These are phyloP conservation scores for Trametes cubensis DNA, from an alignment of 768 basidiomycete species.

Conservation along the genomic window DNA sequence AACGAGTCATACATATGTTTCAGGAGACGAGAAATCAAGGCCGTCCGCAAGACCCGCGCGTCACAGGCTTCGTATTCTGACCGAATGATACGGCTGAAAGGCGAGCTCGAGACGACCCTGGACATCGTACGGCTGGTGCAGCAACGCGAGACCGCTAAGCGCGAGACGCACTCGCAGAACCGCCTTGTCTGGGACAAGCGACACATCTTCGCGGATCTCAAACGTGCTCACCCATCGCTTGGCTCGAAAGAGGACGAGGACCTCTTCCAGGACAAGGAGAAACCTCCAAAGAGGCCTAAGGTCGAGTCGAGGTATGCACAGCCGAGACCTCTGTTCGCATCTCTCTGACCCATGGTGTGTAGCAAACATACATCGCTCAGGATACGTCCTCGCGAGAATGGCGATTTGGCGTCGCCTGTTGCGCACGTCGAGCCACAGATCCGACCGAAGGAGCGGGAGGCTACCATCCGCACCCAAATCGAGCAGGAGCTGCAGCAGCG, in stretches of 20 bases:
- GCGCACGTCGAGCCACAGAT: constrained; percentile 54
- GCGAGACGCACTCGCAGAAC: constrained; percentile 58
- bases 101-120: constrained; percentile 71
- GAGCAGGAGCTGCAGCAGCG: constrained; percentile 58
- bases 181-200: constrained; percentile 80
- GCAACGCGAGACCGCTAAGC: constrained; percentile 76
- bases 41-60: constrained; percentile 90
- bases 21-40: constrained; percentile 91
- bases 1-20: constrained; percentile 98
- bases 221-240: constrained; percentile 68
- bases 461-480: constrained; percentile 60
- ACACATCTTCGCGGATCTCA: constrained; percentile 73
- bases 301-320: constrained; percentile 28
- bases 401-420: constrained; percentile 41
- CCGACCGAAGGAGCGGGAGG: constrained; percentile 67
- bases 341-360: neutral
- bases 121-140: constrained; percentile 73
- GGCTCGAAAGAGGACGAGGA: constrained; percentile 72
- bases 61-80: constrained; percentile 89
- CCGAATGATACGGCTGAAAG: constrained; percentile 78
- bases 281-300: constrained; percentile 61
- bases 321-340: constrained; percentile 11
- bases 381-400: constrained; percentile 51
- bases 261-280: constrained; percentile 71
- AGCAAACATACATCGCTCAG: constrained; percentile 55